Evolutionary conservation across 306 rosid species (phyloP).

Genomic region (Vigna reflexopilosa): DNA sequence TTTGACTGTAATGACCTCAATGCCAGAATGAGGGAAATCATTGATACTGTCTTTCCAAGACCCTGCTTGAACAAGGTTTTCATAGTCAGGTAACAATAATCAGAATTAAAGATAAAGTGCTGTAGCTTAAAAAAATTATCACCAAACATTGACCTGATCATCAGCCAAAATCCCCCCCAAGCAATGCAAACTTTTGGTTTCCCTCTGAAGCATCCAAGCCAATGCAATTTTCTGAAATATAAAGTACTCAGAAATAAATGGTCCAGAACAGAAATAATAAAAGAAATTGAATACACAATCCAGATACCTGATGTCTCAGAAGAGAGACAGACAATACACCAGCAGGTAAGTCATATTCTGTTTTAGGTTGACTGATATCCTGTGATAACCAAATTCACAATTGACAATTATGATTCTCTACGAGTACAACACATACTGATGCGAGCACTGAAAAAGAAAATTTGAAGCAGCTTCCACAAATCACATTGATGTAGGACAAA

Average conservation of each 20-base stretch:
- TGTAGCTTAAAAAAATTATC: conserved; percentile 30
- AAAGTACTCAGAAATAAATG: conserved; percentile 35
- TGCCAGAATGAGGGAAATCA: conserved; percentile 91
- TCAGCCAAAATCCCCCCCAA: conserved; percentile 98
- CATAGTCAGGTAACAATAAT: conserved; percentile 31
- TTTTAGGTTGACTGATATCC: conserved; percentile 88
- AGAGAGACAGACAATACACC: conserved; percentile 89
- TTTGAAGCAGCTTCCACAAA: conserved; percentile 1
- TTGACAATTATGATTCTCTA: conserved; percentile 17
- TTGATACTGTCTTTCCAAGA: conserved; percentile 96
- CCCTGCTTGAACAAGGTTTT: conserved; percentile 69
- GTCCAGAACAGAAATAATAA: conserved; percentile 13
- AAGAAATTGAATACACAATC: conserved; percentile 26
- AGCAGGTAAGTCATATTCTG: conserved; percentile 72
- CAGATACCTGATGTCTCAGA: conserved; percentile 89
- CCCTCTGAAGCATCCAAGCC: conserved; percentile 98
- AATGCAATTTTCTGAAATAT: conserved; percentile 88
- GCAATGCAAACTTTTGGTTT: conserved; percentile 92
- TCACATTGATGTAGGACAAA: conserved; percentile 16
- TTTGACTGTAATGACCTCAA: conserved; percentile 70
- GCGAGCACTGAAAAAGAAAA: not conserved
- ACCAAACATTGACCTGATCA: conserved; percentile 77
- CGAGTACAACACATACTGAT: conserved; percentile 1
- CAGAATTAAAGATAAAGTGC: conserved; percentile 22
- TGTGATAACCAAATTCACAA: conserved; percentile 57